phyloP scores from a whole-genome alignment of 2,329 filamentous ascomycete species.

The Neonectria magnoliae region DNA sequence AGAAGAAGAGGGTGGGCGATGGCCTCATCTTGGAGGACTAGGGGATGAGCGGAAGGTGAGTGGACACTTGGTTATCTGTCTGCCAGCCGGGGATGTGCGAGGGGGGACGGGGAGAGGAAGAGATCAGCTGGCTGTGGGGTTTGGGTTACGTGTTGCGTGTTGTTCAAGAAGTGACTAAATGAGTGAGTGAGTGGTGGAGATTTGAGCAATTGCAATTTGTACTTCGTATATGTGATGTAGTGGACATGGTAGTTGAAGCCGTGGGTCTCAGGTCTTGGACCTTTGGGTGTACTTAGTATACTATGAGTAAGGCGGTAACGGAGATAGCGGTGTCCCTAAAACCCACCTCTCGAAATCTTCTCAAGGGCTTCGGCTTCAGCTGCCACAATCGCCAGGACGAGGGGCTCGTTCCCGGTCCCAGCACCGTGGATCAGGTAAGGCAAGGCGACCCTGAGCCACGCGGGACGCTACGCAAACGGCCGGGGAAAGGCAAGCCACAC shows the following conservation, averaged over 20 bases:
- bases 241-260: neutral
- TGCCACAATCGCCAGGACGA: slow-evolving; percentile 9
- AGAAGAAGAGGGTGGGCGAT: neutral
- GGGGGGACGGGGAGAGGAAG: neutral
- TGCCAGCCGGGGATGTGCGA: slow-evolving; percentile 1
- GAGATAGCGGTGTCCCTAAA: neutral
- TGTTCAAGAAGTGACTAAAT: neutral
- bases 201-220: neutral
- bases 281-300: no score
- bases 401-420: slow-evolving; percentile 2
- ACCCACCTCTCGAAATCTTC: neutral
- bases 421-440: neutral
- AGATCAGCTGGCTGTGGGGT: neutral
- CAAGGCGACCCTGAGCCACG: neutral
- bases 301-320: no score
- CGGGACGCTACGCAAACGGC: neutral
- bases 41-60: slow-evolving; percentile 7
- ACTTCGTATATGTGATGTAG: neutral
- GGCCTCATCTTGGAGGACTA: neutral
- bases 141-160: neutral
- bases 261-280: neutral
- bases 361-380: neutral
- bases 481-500: neutral
- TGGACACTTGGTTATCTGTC: neutral
- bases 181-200: neutral